Base-by-base conservation (phyloP, 139 green algal species). In the Deuterostichococcus epilithicus region DNA sequence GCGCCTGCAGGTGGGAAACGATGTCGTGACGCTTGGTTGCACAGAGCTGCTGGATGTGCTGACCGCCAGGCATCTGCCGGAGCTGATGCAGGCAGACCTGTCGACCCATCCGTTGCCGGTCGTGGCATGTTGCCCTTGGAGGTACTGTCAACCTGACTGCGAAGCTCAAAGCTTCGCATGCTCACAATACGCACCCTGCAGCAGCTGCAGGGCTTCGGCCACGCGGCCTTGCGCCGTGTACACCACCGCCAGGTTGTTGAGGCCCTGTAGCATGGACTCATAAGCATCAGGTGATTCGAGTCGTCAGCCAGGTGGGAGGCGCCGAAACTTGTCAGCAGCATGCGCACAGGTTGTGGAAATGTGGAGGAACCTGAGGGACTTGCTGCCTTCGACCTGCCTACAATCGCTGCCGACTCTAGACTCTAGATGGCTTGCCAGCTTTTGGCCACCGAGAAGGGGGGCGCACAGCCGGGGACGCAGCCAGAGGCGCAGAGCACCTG, bases 201-300 rank as follows among this genome's bases (percentile, higher is more conserved):
- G 86, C 69, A 97, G 86, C 32, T 90, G 81, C 44, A 97, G 86
- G 22, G 92, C 94, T 39, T 95, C 87, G n/a, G 87, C 71, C 10
- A 89, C 87, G 23, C 80, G 75, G 52, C 52, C 52, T 81, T 96
- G 91, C 38, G 88, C 82, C 5, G 94, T 97, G 86, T 94, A 93
- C 15, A 98, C 77, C 28, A 98, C 92, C 0, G 94, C 94, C 52
- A 99, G 80, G 86, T 99, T 99, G 90, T 98, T 99, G 45, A 96
- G 81, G 22, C 81, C 83, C 80, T 94, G 87, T 3, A 83, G 77
- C 75, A 93, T 90, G 36, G 8, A 72, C 52, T 4, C 13, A 68
- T 52, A 23, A 52, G 42, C 42, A 52, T 52, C 42, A 52, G 10
- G 70, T 15, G 30, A 8, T 18, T 47, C 15, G 15, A 37, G 32